phyloP scores from a whole-genome alignment of 495 filamentous ascomycete genomes.

The Cenococcum geophilum region DNA sequence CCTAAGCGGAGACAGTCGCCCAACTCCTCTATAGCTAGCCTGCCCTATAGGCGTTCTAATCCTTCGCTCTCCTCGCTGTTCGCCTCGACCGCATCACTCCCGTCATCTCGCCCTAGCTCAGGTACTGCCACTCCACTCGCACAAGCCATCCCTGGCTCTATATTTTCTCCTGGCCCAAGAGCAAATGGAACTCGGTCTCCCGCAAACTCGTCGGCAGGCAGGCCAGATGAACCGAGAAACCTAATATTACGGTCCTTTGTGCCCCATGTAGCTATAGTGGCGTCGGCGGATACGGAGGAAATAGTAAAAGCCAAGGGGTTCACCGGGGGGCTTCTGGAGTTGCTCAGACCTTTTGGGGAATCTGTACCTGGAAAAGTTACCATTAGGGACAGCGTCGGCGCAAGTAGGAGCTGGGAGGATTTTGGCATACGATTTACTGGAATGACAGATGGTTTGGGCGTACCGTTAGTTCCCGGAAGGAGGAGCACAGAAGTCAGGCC shows the following conservation, averaged over 20 bases:
- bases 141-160: conserved; percentile 31
- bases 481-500: conserved; percentile 34
- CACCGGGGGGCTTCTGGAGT: conserved; percentile 66
- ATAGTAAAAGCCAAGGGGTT: conserved; percentile 83
- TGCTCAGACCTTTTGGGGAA: conserved; percentile 91
- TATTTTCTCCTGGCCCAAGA: conserved; percentile 35
- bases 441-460: conserved; percentile 55
- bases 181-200: conserved; percentile 29
- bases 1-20: conserved; percentile 52
- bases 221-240: conserved; percentile 57
- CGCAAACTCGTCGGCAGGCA: conserved; percentile 9
- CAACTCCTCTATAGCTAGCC: conserved; percentile 37
- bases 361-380: conserved; percentile 78
- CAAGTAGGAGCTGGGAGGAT: conserved; percentile 77
- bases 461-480: conserved; percentile 40
- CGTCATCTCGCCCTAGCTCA: conserved; percentile 32
- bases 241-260: conserved; percentile 78
- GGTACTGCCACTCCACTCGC: conserved; percentile 35
- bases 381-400: conserved; percentile 81
- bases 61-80: conserved; percentile 41
- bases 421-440: conserved; percentile 80
- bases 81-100: conserved; percentile 38
- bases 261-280: conserved; percentile 76
- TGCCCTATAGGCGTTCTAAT: conserved; percentile 41
- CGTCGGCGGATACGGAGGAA: conserved; percentile 75